Base-by-base conservation (phyloP, 352 stramenopile genomes). In the Paralagenidium karlingii region DNA sequence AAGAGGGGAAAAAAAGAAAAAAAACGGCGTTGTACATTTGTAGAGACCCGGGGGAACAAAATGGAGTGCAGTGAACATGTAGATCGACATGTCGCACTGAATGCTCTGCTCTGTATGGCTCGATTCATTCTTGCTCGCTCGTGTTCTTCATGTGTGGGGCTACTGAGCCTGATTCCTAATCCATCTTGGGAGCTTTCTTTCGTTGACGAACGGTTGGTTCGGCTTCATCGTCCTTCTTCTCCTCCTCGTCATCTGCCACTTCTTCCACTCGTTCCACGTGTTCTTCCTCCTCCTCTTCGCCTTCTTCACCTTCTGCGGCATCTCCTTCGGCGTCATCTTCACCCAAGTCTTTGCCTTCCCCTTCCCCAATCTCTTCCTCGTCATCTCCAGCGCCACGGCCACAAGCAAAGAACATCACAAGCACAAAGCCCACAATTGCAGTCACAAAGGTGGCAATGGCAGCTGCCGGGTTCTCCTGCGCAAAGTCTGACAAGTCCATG, bases 171-270 rank as follows among this genome's bases (percentile, higher is more conserved):
- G n/a, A n/a, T n/a, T n/a, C n/a, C n/a, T n/a, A n/a, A n/a, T n/a
- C n/a, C n/a, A n/a, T n/a, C n/a, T n/a, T n/a, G n/a, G 75, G 75
- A 8, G 68, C 68, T 42, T 85, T 88, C 30, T 36, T 36, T 59
- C 75, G 69, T 55, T 82, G 75, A 33, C 75, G 70, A 29, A 84
- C 39, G 49, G 80, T 88, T 34, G 46, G 49, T 33, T 62, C 54
- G 22, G 38, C 40, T 19, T 60, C 52, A 15, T 60, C 52, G 15
- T 15, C 13, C 5, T 18, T n/a, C 18, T 51, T 46, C 45, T 3
- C 24, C 30, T 48, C 7, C 25, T 47, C 8, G 31, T 49, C 2
- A 50, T 62, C 51, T 27, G 60, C 43, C 42, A 58, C 40, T 44
- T 60, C 40, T 28, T 34, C 13, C 40, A 24, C 12, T 37, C 36